These are phyloP conservation scores for Trichocomaceae sp. DNA, from an alignment of 2,329 filamentous ascomycete species.

Conservation along the genomic window DNA sequence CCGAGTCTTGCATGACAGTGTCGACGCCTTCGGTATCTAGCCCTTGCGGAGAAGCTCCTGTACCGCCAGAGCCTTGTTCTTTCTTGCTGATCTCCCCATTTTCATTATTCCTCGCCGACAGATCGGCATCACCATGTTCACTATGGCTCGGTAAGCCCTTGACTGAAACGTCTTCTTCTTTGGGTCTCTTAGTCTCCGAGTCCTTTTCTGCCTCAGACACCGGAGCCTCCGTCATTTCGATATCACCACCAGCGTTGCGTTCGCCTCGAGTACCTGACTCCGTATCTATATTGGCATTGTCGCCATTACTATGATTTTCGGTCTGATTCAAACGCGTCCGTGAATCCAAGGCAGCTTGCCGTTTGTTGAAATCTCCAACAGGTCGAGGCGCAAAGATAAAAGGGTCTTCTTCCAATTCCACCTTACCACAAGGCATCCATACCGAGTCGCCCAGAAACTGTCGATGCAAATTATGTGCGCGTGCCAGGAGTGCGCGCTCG, in stretches of 20 bases:
- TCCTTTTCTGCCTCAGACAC: conserved; percentile 12
- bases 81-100: not conserved
- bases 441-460: conserved; percentile 54
- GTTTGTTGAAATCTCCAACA: conserved; percentile 15
- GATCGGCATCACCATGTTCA: conserved; percentile 17
- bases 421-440: conserved; percentile 51
- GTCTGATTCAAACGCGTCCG: not conserved
- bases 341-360: not conserved
- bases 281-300: conserved; percentile 5
- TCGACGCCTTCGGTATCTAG: not conserved
- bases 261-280: conserved; percentile 12
- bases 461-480: conserved; percentile 52
- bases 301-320: not conserved
- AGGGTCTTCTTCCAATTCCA: conserved; percentile 47
- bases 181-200: conserved; percentile 19
- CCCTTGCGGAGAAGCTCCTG: not conserved
- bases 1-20: conserved; percentile 11
- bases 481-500: conserved; percentile 51
- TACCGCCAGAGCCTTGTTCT: not conserved
- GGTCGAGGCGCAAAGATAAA: conserved; percentile 39
- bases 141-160: conserved; percentile 28
- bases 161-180: conserved; percentile 32
- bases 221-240: conserved; percentile 29
- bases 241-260: conserved; percentile 20
- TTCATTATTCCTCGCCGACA: conserved; percentile 13